Percentiles rank a stretch among this genome's conserved stretches.
phyloP scores from a whole-genome alignment of 2,329 filamentous ascomycete species.

The Calonectria leucothoes region DNA sequence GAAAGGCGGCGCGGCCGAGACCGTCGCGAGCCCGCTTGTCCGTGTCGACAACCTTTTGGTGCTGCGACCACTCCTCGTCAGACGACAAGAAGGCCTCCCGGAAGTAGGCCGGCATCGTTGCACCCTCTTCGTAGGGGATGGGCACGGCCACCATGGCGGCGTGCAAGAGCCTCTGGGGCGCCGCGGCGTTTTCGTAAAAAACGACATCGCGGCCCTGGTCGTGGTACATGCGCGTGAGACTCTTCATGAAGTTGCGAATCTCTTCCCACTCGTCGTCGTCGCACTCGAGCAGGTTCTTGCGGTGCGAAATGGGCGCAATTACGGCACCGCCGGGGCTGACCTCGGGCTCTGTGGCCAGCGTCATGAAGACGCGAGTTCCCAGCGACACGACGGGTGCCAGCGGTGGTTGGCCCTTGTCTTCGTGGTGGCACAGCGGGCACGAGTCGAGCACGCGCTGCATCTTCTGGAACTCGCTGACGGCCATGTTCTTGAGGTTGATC shows the following conservation, averaged over 20 bases:
- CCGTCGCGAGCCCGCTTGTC: conserved; percentile 70
- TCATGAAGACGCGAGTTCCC: conserved; percentile 87
- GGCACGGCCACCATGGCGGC: conserved; percentile 89
- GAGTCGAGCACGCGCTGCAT: conserved; percentile 87
- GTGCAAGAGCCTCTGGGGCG: conserved; percentile 81
- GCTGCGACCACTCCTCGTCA: conserved; percentile 96
- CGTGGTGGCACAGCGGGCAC: conserved; percentile 93
- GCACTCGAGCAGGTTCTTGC: conserved; percentile 92
- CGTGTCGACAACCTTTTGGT: conserved; percentile 94
- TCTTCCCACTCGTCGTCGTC: conserved; percentile 99
- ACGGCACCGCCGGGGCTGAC: conserved; percentile 85
- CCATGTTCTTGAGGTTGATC: conserved; percentile 85
- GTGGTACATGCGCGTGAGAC: conserved; percentile 92
- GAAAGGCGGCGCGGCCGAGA: conserved; percentile 83
- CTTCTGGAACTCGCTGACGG: conserved; percentile 90
- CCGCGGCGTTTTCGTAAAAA: conserved; percentile 97
- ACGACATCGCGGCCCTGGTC: conserved; percentile 91
- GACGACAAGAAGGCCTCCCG: conserved; percentile 89
- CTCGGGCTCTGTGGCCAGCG: conserved; percentile 90
- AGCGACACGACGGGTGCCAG: conserved; percentile 88
- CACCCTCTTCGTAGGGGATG: conserved; percentile 90
- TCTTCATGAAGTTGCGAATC: conserved; percentile 99
- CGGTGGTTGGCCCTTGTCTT: conserved; percentile 80
- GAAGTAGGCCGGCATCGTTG: conserved; percentile 94
- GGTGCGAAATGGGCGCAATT: conserved; percentile 90